Conservation (phyloP, 106 monocot genomes). For the Allium fistulosum region DNA sequence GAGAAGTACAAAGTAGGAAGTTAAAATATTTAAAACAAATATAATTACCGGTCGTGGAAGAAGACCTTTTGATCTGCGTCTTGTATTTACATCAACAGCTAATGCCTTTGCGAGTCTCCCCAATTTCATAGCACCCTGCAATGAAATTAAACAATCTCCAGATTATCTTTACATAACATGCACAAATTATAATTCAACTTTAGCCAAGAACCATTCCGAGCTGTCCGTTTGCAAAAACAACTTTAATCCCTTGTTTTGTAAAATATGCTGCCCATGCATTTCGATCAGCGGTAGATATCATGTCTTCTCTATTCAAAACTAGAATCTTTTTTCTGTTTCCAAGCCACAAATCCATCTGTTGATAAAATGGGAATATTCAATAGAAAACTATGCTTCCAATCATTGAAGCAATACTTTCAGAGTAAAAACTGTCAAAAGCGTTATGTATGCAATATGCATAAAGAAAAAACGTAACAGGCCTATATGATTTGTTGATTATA, state of each 20-base stretch:
- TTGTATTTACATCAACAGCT: constrained; percentile 70
- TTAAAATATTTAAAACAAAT: not conserved
- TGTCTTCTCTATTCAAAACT: constrained; percentile 98
- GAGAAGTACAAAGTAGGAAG: not conserved
- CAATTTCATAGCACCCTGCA: constrained; percentile 83
- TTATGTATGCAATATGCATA: no score
- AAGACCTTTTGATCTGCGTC: constrained; percentile 82
- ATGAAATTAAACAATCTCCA: constrained; percentile 6
- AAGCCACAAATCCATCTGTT: constrained; percentile 95
- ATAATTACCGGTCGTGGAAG: constrained; percentile 86
- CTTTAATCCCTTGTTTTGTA: constrained; percentile 72
- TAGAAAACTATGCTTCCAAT: not conserved
- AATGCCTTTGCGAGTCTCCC: constrained; percentile 90
- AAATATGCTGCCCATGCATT: constrained; percentile 97
- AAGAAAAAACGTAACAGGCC: no score
- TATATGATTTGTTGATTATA: no score
- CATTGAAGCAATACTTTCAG: not conserved
- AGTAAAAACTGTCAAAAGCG: no score
- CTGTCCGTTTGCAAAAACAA: constrained; percentile 87
- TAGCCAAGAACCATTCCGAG: constrained; percentile 68
- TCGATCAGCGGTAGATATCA: constrained; percentile 83
- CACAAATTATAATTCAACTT: not conserved
- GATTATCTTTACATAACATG: not conserved
- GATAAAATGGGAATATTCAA: constrained; percentile 3
- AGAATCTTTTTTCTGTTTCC: constrained; percentile 82